A percentile compares a stretch with the other conserved stretches of the same genome.
Evolutionary conservation across 179 eudicot genomes (phyloP).

Genomic region (Camellia oleifera): DNA sequence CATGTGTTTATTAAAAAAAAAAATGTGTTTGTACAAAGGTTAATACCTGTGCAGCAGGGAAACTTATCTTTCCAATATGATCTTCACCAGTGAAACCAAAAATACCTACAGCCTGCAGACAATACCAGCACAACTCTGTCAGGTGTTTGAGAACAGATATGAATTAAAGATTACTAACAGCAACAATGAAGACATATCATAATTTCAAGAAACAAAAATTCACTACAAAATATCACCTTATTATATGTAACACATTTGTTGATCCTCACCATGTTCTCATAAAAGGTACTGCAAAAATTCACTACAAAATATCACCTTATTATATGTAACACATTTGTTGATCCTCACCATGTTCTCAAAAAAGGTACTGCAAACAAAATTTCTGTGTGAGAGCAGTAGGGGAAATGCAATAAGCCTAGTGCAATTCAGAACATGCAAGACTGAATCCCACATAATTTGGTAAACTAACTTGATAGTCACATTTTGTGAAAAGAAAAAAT

Average conservation of each 20-base stretch:
- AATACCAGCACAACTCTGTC: constrained; percentile 12
- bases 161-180: not conserved
- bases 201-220: not conserved
- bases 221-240: constrained; percentile 44
- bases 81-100: constrained; percentile 91
- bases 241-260: constrained; percentile 85
- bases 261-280: constrained; percentile 82
- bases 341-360: constrained; percentile 87
- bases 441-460: not conserved
- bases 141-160: not conserved
- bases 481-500: not conserved
- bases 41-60: constrained; percentile 85
- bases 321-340: constrained; percentile 80
- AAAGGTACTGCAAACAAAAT: constrained; percentile 55
- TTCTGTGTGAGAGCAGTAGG: not conserved
- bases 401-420: not conserved
- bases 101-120: constrained; percentile 79
- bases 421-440: not conserved
- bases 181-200: not conserved
- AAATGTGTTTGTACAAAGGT: not conserved
- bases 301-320: constrained; percentile 49
- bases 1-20: too few species aligned
- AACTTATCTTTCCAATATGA: constrained; percentile 87
- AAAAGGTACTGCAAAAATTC: constrained; percentile 58
- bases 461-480: not conserved